Evolutionary conservation across 495 filamentous ascomycete genomes (phyloP).

Genomic region (Articulospora tetracladia): DNA sequence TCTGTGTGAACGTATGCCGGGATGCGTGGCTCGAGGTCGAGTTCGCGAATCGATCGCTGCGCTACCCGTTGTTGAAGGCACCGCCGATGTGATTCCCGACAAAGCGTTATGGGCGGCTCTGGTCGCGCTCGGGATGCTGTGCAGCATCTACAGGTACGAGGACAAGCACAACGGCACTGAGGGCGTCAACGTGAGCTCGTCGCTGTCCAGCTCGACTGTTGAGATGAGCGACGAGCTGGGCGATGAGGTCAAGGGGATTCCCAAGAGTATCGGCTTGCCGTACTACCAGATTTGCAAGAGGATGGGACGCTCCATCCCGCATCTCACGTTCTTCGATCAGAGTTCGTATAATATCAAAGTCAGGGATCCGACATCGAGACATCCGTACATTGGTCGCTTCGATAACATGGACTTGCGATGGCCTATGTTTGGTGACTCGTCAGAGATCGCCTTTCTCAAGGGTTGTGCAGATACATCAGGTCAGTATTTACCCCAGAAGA

Average conservation of each 20-base stretch:
- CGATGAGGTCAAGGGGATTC: slow-evolving; percentile 39
- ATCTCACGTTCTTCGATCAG: slow-evolving; percentile 34
- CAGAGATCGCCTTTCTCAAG: slow-evolving; percentile 33
- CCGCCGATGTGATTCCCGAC: slow-evolving; percentile 43
- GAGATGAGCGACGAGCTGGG: slow-evolving; percentile 46
- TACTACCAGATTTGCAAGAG: slow-evolving; percentile 28
- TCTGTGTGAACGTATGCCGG: slow-evolving; percentile 49
- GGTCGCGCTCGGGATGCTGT: slow-evolving; percentile 46
- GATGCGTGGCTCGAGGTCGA: slow-evolving; percentile 43
- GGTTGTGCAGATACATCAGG: slow-evolving; percentile 24
- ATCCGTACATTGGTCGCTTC: slow-evolving; percentile 30
- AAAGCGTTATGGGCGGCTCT: slow-evolving; percentile 48
- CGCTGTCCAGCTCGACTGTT: slow-evolving; percentile 31
- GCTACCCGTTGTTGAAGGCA: slow-evolving; percentile 42
- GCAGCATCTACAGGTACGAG: slow-evolving; percentile 47
- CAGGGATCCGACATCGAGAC: slow-evolving; percentile 28
- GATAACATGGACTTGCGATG: slow-evolving; percentile 34
- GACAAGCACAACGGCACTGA: slow-evolving; percentile 48
- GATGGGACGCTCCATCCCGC: slow-evolving; percentile 32
- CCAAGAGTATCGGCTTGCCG: slow-evolving; percentile 31
- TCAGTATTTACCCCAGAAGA: slow-evolving; percentile 27
- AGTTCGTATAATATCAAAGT: slow-evolving; percentile 33
- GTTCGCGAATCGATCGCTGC: slow-evolving; percentile 44
- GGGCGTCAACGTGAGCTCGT: slow-evolving; percentile 35
- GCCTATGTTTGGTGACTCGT: slow-evolving; percentile 20